Evolutionary conservation across 2,329 filamentous ascomycete species (phyloP).

Genomic region (Exutisphaerella laricina): DNA sequence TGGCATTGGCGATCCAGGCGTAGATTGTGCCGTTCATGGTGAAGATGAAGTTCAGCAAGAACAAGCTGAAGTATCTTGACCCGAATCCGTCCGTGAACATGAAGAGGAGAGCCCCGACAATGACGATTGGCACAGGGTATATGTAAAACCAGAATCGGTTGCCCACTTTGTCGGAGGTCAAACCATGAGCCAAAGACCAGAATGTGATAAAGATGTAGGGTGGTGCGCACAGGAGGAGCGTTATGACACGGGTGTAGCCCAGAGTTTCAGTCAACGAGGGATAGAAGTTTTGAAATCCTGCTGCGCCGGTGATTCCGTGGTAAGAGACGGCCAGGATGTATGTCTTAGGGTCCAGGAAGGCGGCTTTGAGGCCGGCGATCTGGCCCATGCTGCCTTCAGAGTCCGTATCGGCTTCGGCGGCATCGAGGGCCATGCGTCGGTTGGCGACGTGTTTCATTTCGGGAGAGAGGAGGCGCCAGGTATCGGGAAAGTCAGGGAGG

Average conservation of each 20-base stretch:
- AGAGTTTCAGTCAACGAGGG: conserved; percentile 47
- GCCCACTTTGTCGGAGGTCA: conserved; percentile 40
- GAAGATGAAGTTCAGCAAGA: conserved; percentile 54
- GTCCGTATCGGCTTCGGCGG: conserved; percentile 46
- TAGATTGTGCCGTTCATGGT: conserved; percentile 54
- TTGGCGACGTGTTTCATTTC: conserved; percentile 46
- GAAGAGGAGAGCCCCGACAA: conserved; percentile 50
- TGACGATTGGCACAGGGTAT: conserved; percentile 48
- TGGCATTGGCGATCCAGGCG: conserved; percentile 71
- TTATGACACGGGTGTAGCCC: conserved; percentile 40
- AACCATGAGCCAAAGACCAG: conserved; percentile 43
- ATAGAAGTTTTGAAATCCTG: conserved; percentile 54
- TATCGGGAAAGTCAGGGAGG: conserved; percentile 47
- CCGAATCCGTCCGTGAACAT: conserved; percentile 50
- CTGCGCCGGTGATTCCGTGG: conserved; percentile 45
- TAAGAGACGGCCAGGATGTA: conserved; percentile 47
- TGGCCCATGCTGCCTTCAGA: conserved; percentile 46
- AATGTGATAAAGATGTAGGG: conserved; percentile 52
- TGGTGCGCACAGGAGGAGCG: conserved; percentile 48
- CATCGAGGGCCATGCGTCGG: conserved; percentile 48
- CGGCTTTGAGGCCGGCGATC: conserved; percentile 46
- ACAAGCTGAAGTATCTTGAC: conserved; percentile 50
- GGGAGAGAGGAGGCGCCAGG: conserved; percentile 37
- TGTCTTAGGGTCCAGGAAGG: conserved; percentile 47
- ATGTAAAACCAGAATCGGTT: conserved; percentile 51